phyloP scores from a whole-genome alignment of 2,329 filamentous ascomycete genomes.

The Arthrobotrys conoides region DNA sequence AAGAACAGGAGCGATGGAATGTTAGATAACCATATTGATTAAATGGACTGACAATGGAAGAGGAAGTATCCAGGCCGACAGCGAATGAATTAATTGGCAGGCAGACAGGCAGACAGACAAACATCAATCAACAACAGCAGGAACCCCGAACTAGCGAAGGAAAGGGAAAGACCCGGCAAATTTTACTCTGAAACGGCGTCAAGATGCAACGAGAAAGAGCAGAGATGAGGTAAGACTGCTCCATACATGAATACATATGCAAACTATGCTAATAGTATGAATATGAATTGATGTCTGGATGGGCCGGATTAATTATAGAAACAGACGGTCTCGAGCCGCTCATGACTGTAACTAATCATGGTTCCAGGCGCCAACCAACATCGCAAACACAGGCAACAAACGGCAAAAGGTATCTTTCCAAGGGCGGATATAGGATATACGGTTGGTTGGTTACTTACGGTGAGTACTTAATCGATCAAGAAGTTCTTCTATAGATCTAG shows the following conservation, averaged over 20 bases:
- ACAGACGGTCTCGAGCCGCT: slow-evolving; percentile 13
- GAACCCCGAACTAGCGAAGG: neutral
- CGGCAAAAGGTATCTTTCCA: too few species aligned
- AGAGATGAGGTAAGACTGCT: too few species aligned
- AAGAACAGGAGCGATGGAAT: neutral
- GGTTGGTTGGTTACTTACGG: neutral
- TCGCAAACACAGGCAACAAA: neutral
- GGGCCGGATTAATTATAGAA: slow-evolving; percentile 22
- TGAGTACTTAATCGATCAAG: neutral
- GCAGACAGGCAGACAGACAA: neutral
- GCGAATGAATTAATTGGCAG: too few species aligned
- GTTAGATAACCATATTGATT: neutral
- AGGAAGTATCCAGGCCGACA: neutral
- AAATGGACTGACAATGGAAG: too few species aligned
- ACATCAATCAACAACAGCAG: too few species aligned
- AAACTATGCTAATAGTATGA: too few species aligned
- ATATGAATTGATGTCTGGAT: neutral
- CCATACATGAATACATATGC: too few species aligned
- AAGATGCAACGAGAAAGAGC: slow-evolving; percentile 1
- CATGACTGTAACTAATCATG: neutral
- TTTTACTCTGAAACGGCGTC: slow-evolving; percentile 25
- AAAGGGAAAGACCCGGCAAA: neutral
- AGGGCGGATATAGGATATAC: too few species aligned
- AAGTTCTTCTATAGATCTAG: too few species aligned
- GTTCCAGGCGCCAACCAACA: slow-evolving; percentile 15